A percentile compares a stretch with the other conserved stretches of the same genome.
These are phyloP conservation scores for Phytopythium ostracodes DNA, from an alignment of 352 stramenopile genomes.

Conservation along the genomic window DNA sequence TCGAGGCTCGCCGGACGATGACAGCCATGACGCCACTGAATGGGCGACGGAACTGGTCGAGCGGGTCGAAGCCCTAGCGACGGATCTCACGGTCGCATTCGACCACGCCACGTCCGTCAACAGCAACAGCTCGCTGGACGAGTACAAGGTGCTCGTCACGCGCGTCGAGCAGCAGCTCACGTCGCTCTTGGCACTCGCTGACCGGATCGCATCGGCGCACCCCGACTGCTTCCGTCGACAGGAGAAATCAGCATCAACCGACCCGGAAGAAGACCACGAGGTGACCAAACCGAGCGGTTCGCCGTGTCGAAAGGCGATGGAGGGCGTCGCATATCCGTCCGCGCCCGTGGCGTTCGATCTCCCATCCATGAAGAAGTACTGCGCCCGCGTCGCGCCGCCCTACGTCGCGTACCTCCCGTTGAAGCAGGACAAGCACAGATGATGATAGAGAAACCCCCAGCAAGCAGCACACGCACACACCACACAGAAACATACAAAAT, in stretches of 20 bases:
- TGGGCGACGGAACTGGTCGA: constrained; percentile 33
- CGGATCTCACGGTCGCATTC: constrained; percentile 17
- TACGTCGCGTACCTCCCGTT: constrained; percentile 50
- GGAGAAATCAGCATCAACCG: background rate
- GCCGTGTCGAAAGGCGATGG: background rate
- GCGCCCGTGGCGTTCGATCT: constrained; percentile 36
- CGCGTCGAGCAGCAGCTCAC: constrained; percentile 41
- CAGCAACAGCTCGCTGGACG: constrained; percentile 24
- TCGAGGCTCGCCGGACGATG: background rate
- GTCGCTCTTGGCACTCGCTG: constrained; percentile 15
- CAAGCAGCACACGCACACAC: background rate
- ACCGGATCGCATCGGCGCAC: background rate
- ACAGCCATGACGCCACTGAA: background rate
- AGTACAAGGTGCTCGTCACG: constrained; percentile 46
- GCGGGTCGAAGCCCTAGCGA: constrained; percentile 36
- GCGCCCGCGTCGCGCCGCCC: constrained; percentile 46
- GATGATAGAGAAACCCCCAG: constrained; percentile 1
- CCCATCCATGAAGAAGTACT: constrained; percentile 72
- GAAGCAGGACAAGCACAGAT: constrained; percentile 10
- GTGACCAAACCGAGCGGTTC: background rate
- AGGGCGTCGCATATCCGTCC: constrained; percentile 19
- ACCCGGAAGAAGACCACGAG: constrained; percentile 4
- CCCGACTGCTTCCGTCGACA: constrained; percentile 8
- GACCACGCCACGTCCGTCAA: background rate
- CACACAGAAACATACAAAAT: constrained; percentile 16